Evolutionary conservation across 192 early-diverging fungal species (phyloP).

Genomic region (Coemansia sp.): DNA sequence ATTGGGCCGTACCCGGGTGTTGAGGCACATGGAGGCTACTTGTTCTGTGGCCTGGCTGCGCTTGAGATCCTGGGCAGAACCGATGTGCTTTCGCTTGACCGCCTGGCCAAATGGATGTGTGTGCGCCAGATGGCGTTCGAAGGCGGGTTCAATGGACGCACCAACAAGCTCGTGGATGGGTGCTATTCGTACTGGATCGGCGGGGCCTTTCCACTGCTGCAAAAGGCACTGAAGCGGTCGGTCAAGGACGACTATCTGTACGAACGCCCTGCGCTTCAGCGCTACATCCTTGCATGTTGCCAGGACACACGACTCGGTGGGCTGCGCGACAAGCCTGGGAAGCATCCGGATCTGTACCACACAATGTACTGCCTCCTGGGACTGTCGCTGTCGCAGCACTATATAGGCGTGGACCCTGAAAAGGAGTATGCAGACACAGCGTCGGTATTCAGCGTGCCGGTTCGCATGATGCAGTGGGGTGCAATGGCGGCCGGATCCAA

Average conservation of each 20-base stretch:
- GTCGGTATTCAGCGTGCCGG: slow-evolving; percentile 39
- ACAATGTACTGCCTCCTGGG: slow-evolving; percentile 91
- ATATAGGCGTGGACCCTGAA: slow-evolving; percentile 51
- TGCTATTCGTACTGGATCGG: slow-evolving; percentile 98
- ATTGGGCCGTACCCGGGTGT: slow-evolving; percentile 76
- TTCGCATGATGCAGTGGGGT: slow-evolving; percentile 53
- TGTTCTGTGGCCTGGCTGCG: slow-evolving; percentile 89
- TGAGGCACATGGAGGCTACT: slow-evolving; percentile 96
- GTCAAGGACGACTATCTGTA: slow-evolving; percentile 46
- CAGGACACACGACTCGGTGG: slow-evolving; percentile 72
- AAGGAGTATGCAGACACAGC: slow-evolving; percentile 15
- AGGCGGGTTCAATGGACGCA: slow-evolving; percentile 94
- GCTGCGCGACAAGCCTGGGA: slow-evolving; percentile 88
- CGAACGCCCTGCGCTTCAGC: slow-evolving; percentile 68
- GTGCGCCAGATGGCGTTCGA: slow-evolving; percentile 85
- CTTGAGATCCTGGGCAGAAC: slow-evolving; percentile 71
- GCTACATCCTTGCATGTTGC: slow-evolving; percentile 87
- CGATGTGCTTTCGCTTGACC: slow-evolving; percentile 63
- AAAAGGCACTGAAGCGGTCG: slow-evolving; percentile 57
- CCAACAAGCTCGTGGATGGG: slow-evolving; percentile 97
- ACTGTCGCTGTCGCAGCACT: slow-evolving; percentile 80
- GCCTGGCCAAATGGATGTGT: slow-evolving; percentile 69
- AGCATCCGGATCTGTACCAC: slow-evolving; percentile 91
- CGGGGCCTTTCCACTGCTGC: slow-evolving; percentile 68
- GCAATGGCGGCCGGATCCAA: slow-evolving; percentile 11